phyloP scores from a whole-genome alignment of 768 basidiomycete species.

The Cystobasidium ongulense region DNA sequence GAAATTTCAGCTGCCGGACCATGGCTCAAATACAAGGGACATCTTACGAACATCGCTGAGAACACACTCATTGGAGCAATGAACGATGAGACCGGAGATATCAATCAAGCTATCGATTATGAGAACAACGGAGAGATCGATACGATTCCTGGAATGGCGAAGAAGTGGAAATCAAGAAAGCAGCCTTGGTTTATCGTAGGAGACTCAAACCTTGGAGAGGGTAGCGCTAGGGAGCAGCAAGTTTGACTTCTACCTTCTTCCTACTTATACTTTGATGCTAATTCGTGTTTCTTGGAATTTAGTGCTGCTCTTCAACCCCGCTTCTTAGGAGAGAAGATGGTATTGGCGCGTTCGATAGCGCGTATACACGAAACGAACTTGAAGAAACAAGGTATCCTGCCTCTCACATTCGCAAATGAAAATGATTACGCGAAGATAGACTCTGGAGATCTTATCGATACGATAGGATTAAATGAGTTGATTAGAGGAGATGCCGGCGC shows the following conservation, averaged over 20 bases:
- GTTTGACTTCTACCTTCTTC: neutral
- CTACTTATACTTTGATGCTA: neutral
- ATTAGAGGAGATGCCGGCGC: constrained; percentile 44
- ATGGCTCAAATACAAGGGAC: constrained; percentile 98
- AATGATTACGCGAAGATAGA: constrained; percentile 69
- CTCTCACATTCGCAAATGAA: constrained; percentile 86
- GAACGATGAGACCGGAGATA: constrained; percentile 88
- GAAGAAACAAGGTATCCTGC: constrained; percentile 94
- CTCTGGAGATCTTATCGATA: constrained; percentile 72
- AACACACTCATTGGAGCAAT: constrained; percentile 65
- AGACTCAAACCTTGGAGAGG: constrained; percentile 89
- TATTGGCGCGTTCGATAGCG: constrained; percentile 68
- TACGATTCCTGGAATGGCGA: constrained; percentile 83
- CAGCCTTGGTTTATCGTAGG: constrained; percentile 95
- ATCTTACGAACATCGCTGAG: constrained; percentile 90
- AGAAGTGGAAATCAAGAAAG: constrained; percentile 68
- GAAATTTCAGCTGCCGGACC: constrained; percentile 97
- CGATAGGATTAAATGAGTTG: constrained; percentile 67
- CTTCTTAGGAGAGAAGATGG: constrained; percentile 46
- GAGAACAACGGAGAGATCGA: constrained; percentile 53
- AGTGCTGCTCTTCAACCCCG: constrained; percentile 85
- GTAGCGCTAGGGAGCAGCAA: constrained; percentile 83
- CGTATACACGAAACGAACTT: constrained; percentile 77
- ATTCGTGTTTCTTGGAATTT: neutral
- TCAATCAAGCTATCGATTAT: constrained; percentile 82